Percentiles rank a stretch among this genome's conserved stretches.
These are phyloP conservation scores for Fusarium globosum DNA, from an alignment of 2,329 filamentous ascomycete genomes.

Conservation along the genomic window DNA sequence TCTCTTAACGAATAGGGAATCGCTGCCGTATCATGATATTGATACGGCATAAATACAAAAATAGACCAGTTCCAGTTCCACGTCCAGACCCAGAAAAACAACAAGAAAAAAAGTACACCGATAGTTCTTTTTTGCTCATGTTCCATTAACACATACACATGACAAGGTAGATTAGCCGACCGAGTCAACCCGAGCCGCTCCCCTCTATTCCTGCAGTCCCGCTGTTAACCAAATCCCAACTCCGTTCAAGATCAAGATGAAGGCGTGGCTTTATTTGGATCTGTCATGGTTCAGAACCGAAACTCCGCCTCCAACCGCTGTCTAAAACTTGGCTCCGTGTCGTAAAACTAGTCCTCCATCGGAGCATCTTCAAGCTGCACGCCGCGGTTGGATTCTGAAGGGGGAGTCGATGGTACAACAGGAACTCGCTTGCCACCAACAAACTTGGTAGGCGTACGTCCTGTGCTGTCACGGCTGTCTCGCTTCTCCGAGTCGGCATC, in stretches of 20 bases:
- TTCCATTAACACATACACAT: slow-evolving; percentile 48
- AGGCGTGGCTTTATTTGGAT: slow-evolving; percentile 4
- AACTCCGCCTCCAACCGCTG: slow-evolving; percentile 20
- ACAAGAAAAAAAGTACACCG: slow-evolving; percentile 38
- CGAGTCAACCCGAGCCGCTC: slow-evolving; percentile 10
- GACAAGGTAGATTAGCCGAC: slow-evolving; percentile 29
- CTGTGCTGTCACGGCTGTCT: slow-evolving; percentile 74
- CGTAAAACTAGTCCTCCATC: slow-evolving; percentile 59
- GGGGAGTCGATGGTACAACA: slow-evolving; percentile 43
- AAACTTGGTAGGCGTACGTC: slow-evolving; percentile 57
- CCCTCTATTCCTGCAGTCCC: slow-evolving; percentile 17
- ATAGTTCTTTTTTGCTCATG: slow-evolving; percentile 45
- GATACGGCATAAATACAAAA: slow-evolving; percentile 46
- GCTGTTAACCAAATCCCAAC: slow-evolving; percentile 28
- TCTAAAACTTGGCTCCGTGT: slow-evolving; percentile 17
- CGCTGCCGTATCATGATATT: slow-evolving; percentile 42
- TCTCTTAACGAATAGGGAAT: slow-evolving; percentile 40
- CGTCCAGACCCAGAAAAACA: slow-evolving; percentile 4
- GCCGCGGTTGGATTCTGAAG: slow-evolving; percentile 53
- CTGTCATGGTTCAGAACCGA: slow-evolving; percentile 10
- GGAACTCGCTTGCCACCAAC: slow-evolving; percentile 61
- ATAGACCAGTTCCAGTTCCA: slow-evolving; percentile 11
- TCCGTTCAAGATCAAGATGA: slow-evolving; percentile 28
- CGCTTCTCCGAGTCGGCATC: slow-evolving; percentile 63
- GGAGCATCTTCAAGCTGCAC: slow-evolving; percentile 64